Evolutionary conservation across 768 basidiomycete genomes (phyloP), one percentile per base, ranked within the genome.

Genomic region (Termitomyces sp.): DNA sequence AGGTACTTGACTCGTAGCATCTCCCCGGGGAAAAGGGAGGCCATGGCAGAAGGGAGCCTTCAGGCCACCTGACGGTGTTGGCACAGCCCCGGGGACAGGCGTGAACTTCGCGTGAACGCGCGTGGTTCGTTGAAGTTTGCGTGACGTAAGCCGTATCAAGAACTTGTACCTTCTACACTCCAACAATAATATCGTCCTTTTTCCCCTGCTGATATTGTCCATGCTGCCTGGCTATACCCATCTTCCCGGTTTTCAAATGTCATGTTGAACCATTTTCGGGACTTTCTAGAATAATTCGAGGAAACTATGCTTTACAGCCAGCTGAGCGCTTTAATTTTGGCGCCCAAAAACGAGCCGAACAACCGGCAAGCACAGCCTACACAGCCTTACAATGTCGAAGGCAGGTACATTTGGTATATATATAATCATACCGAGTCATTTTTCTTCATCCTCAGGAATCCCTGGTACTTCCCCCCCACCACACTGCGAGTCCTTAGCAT

Each of bases 341-440:
- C 56, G 40, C 33, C 18, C 45, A 57, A 24, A 48, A n/a, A 20
- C 46, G 16, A 57, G 56, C 56, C 57, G 44, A 48, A 49, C 9
- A 22, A 18, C 45, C 46, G 57, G 38, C 36, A 44, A 39, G 50
- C 50, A 58, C 61, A 63, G 57, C 61, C 46, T 40, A 16, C 42
- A 60, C 56, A 57, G 59, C 59, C 52, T 53, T 1, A 45, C 53
- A 36, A 54, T 15, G 52, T 45, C 1, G 28, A 35, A 48, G 45
- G 28, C 35, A 46, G 20, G 44, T 16, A 13, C 20, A 24, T 38
- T 8, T 46, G 13, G 13, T 50, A 56, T 42, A 24, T 32, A 51
- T 40, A 40, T 28, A 13, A 32, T 16, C 2, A 20, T n/a, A n/a
- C n/a, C 18, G 61, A 62, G 36, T 52, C 55, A 44, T 9, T 38